Base-by-base conservation (phyloP, 2,329 filamentous ascomycete genomes). In the Colletotrichum musicola region DNA sequence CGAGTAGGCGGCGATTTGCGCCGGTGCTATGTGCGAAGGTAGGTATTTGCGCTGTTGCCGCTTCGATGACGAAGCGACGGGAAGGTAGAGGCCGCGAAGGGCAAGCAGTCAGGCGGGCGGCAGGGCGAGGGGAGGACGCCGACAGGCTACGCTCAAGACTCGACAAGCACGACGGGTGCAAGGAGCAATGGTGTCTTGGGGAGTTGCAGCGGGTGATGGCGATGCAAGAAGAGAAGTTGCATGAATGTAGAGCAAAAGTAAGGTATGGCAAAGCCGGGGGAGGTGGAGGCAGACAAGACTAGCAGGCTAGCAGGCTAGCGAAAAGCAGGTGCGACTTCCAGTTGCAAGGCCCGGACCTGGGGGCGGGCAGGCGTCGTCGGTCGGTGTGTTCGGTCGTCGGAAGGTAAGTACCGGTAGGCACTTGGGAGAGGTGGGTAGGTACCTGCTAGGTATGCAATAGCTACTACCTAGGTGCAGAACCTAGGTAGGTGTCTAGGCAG, bases 211-310 rank as follows among this genome's bases (percentile, higher is more conserved):
- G 50, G 44, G 30, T 40, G 51, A 35, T 63, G 67, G 59, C 47
- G 35, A 68, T 27, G 62, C 55, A 42, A 47, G 54, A 63, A 68
- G 64, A 68, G 67, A 68, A 53, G 56, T 68, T 69, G 67, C 67
- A 69, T 69, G 58, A 67, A 68, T 59, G 20, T 49, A 46, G 30
- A 35, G 30, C 30, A 35, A 35, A 35, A 35, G 60, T 35, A 56
- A 46, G 44, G 51, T 55, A 61, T 62, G 67, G 54, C 63, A 67
- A 47, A 64, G 53, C 63, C 64, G 53, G 67, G 67, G 63, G 62
- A 67, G 62, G 67, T 62, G 67, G 67, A 69, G 67, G 65, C 42
- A 46, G 54, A 51, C 57, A 40, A 62, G 64, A 35, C 30, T 35
- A 35, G 30, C 10, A 25, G 22, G 22, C 22, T 25, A 25, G 22